Evolutionary conservation across 768 basidiomycete species (phyloP).

Genomic region (Tremella mesenterica): DNA sequence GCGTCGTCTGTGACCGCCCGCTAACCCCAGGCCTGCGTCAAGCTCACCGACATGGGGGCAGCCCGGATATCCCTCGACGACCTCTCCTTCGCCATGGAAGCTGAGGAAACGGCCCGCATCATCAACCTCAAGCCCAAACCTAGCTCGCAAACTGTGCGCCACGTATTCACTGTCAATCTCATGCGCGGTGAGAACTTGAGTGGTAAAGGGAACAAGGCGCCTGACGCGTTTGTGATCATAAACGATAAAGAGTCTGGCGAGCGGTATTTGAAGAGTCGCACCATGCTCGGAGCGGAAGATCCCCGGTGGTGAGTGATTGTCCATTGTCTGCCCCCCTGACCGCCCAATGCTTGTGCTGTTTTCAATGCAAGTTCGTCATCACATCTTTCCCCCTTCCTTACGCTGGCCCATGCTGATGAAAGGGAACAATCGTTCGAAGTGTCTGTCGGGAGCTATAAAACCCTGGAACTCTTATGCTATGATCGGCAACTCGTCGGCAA

Average conservation of each 20-base stretch:
- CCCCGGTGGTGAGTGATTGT: conserved; percentile 34
- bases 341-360: not conserved
- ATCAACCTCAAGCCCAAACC: conserved; percentile 1
- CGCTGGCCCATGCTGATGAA: not conserved
- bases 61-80: conserved; percentile 35
- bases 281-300: conserved; percentile 37
- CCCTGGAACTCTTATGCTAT: conserved; percentile 30
- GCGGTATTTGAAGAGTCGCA: conserved; percentile 38
- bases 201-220: conserved; percentile 23
- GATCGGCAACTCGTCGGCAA: conserved; percentile 44
- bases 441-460: conserved; percentile 23
- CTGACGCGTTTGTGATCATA: conserved; percentile 38
- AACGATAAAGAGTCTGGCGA: conserved; percentile 24
- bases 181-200: conserved; percentile 36
- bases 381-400: no score
- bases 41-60: conserved; percentile 41
- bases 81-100: conserved; percentile 36
- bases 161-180: conserved; percentile 35
- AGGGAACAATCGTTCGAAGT: conserved; percentile 42
- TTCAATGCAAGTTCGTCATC: no score
- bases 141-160: conserved; percentile 10
- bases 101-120: conserved; percentile 39
- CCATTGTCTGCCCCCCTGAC: not conserved
- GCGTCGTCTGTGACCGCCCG: no score
- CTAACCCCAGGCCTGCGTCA: conserved; percentile 36